Evolutionary conservation across 306 rosid genomes (phyloP).

Genomic region (Rubus idaeus): DNA sequence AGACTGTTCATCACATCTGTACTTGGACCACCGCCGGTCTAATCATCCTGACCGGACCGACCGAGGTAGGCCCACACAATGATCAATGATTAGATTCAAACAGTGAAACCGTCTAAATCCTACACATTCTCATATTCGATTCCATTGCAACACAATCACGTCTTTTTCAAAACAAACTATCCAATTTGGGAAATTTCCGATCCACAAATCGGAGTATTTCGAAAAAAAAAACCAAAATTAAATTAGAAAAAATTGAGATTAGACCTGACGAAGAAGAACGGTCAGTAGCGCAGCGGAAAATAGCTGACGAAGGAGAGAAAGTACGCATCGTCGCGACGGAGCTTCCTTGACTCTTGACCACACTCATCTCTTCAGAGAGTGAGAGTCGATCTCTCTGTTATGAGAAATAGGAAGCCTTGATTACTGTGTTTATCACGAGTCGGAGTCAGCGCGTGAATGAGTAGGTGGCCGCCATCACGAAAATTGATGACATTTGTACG

Average conservation of each 20-base stretch:
- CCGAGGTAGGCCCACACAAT: slow-evolving; percentile 4
- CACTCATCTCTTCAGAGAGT: slow-evolving; percentile 41
- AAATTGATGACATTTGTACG: not conserved
- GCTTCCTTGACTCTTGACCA: slow-evolving; percentile 30
- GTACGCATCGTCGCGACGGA: slow-evolving; percentile 27
- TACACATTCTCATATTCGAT: not conserved
- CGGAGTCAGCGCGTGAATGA: not conserved
- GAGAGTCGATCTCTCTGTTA: too few species aligned
- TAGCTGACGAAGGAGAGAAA: slow-evolving; percentile 32
- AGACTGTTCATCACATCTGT: not conserved
- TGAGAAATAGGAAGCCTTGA: not conserved
- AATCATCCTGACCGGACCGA: slow-evolving; percentile 3
- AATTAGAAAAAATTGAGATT: not conserved
- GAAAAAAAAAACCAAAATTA: not conserved
- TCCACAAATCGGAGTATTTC: not conserved
- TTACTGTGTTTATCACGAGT: not conserved
- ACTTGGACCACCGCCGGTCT: slow-evolving; percentile 5
- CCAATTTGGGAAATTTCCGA: not conserved
- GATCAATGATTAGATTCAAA: slow-evolving; percentile 22
- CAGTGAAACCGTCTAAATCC: slow-evolving; percentile 12
- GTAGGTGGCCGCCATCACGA: not conserved
- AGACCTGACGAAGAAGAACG: slow-evolving; percentile 48
- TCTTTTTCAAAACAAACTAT: too few species aligned
- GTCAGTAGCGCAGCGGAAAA: slow-evolving; percentile 28
- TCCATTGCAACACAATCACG: not conserved